Evolutionary conservation across 2,329 filamentous ascomycete genomes (phyloP).

Genomic region (Diaporthe velutina): DNA sequence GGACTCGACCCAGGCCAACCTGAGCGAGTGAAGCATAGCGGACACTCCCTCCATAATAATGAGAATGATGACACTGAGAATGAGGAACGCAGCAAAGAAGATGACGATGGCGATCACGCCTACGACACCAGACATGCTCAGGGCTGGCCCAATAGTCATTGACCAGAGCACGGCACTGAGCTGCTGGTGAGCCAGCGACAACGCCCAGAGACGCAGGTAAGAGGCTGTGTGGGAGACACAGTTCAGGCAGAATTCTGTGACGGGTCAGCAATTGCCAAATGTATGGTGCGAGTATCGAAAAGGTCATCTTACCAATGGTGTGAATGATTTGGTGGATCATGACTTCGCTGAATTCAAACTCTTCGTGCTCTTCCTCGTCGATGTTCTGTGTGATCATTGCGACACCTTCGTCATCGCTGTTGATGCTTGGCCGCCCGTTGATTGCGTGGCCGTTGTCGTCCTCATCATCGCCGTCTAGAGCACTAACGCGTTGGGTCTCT

Average conservation of each 20-base stretch:
- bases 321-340: constrained; percentile 99
- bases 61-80: constrained; percentile 76
- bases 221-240: constrained; percentile 99
- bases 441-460: constrained; percentile 76
- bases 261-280: constrained; percentile 46
- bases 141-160: constrained; percentile 90
- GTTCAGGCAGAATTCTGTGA: constrained; percentile 94
- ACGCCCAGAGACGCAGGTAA: constrained; percentile 97
- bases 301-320: constrained; percentile 82
- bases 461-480: constrained; percentile 89
- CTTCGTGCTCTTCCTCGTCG: constrained; percentile 85
- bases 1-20: constrained; percentile 96
- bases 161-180: constrained; percentile 94
- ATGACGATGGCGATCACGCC: constrained; percentile 86
- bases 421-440: constrained; percentile 64
- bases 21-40: constrained; percentile 92
- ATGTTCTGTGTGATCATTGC: constrained; percentile 92
- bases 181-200: constrained; percentile 98
- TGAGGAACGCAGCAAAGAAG: constrained; percentile 91
- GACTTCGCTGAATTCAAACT: constrained; percentile 96
- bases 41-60: constrained; percentile 97
- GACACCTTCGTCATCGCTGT: constrained; percentile 82
- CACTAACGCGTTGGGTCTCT: constrained; percentile 88
- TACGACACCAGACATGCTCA: constrained; percentile 72
- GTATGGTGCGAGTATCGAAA: neutral